Conservation (phyloP, 2,329 filamentous ascomycete genomes). For the Aspergillus awamori region DNA sequence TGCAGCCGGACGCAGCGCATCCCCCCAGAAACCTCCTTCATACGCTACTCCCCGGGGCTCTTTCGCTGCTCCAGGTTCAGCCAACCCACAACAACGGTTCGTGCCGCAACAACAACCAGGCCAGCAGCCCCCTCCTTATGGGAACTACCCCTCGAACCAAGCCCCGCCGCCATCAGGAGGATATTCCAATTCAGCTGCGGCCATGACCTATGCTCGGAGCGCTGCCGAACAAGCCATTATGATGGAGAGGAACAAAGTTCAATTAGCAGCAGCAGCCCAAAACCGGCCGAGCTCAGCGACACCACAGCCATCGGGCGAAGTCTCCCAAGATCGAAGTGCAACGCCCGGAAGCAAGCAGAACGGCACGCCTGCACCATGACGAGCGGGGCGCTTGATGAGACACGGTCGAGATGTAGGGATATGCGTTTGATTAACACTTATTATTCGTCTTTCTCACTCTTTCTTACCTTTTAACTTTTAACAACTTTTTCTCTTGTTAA, state of each 20-base stretch:
- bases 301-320: constrained; percentile 35
- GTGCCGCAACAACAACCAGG: constrained; percentile 33
- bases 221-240: constrained; percentile 44
- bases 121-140: constrained; percentile 28
- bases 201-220: constrained; percentile 42
- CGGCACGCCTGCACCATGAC: constrained; percentile 34
- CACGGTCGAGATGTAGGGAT: constrained; percentile 8
- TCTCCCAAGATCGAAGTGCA: constrained; percentile 40
- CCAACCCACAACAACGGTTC: constrained; percentile 36
- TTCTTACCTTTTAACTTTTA: constrained; percentile 17
- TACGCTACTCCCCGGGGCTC: constrained; percentile 40
- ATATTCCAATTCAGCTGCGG: constrained; percentile 41
- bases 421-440: constrained; percentile 10
- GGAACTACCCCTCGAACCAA: constrained; percentile 36
- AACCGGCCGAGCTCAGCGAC: constrained; percentile 34
- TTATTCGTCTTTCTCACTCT: constrained; percentile 21
- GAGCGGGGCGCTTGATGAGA: constrained; percentile 9
- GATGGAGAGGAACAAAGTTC: constrained; percentile 44
- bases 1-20: constrained; percentile 31
- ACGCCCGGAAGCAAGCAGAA: constrained; percentile 39
- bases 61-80: constrained; percentile 37
- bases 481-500: not conserved
- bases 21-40: constrained; percentile 37
- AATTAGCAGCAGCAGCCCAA: constrained; percentile 35
- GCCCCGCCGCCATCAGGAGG: constrained; percentile 31